Evolutionary conservation across 805 yeast genomes (phyloP), one percentile per base, ranked within the genome.

Genomic region (Pichia nakasei): DNA sequence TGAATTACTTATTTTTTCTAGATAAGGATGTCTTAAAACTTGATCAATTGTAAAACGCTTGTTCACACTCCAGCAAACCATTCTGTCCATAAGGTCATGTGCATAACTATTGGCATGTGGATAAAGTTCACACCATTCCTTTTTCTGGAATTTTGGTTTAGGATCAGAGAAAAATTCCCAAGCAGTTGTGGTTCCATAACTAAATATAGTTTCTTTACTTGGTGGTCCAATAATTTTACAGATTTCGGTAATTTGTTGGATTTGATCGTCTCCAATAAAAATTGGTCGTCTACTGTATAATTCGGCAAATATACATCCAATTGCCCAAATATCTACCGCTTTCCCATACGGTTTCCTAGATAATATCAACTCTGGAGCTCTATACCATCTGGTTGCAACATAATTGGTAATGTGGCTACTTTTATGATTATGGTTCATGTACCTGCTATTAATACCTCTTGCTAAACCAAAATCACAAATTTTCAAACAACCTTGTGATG

Each of bases 391-490:
- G 0, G 97, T 89, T 0, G 96, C 96, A 21, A 89, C 96, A 57
- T 89, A 89, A 52, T 78, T 81, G 11, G 95, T 85, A 22, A 85
- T 84, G 15, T 74, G 69, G 26, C 59, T 64, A 15, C 67, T 60
- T 40, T 60, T 64, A 48, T 50, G 65, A 54, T 56, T 63, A 31
- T 44, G 44, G 37, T 54, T 58, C 60, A 55, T 60, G 50, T 44
- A 60, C 33, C 53, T 51, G 18, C 53, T 57, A 11, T 60, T 55
- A 12, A 86, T 69, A 1, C 95, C 94, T 56, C 97, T 68, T 1
- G 97, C 95, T 31, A 89, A 67, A 0, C 97, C 97, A 68, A 89
- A 89, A 64, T 89, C 97, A 63, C 97, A 87, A 17, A 89, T 85
- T 57, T 89, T 89, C 39, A 89, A 64, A 5, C 63, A 67, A 0